Base-by-base conservation (phyloP, 148 eudicot species). In the Selenicereus undatus region DNA sequence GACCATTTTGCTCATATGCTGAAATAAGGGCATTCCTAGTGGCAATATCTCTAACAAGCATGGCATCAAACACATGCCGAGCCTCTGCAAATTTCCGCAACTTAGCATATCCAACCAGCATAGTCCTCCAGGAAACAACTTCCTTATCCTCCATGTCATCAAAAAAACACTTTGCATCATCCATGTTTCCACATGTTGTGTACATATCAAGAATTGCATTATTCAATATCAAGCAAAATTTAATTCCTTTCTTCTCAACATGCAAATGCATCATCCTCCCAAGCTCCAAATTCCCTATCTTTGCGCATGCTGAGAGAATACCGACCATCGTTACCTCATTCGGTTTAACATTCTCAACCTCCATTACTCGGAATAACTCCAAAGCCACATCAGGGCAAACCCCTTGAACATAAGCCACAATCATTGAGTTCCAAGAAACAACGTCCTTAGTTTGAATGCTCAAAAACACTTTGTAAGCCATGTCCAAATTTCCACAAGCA, bases 301-400 rank as follows among this genome's bases (percentile, higher is more conserved):
- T 60, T 60, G 66, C 21, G 22, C 66, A 60, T n/a, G 66, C 66
- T 21, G 66, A 21, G 26, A 60, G 21, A n/a, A 60, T 22, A 20
- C 81, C 85, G 85, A 64, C 82, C 2, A 90, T 75, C 5, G 88
- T 58, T 60, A 75, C 65, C 65, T 54, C 45, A 30, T 75, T 75
- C 29, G 78, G 66, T 50, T 22, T 52, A 30, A 27, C 24, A 54
- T 75, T 54, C 62, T 30, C 45, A 32, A 13, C 42, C 66, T 52
- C 27, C 66, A 75, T 54, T 56, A 27, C 29, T 9, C 22, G 27
- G 27, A 64, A 64, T 17, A 64, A 64, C 68, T 64, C 29, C 68
- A 64, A 64, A 64, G 68, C 68, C 68, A n/a, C n/a, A 16, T 64
- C 68, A 64, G 68, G 68, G 27, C 11, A 64, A 22, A 11, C 68